Evolutionary conservation across 495 filamentous ascomycete species (phyloP).

Genomic region (Parathielavia hyrcaniae): DNA sequence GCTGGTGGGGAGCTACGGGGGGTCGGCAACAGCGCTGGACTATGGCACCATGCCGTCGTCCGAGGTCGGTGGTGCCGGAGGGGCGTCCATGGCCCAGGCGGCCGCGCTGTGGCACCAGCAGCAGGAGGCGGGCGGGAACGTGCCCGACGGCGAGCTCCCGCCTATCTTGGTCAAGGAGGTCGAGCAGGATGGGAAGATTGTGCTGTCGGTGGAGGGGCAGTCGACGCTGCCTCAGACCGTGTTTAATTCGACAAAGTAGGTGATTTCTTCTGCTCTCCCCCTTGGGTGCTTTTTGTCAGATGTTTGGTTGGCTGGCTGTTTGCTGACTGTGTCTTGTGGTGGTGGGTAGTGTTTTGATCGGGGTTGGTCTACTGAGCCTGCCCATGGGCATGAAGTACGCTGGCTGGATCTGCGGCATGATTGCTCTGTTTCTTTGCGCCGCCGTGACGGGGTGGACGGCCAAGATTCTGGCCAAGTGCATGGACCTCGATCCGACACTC

Average conservation of each 20-base stretch:
- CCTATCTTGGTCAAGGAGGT: conserved; percentile 81
- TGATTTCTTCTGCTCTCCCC: conserved; percentile 15
- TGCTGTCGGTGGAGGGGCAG: conserved; percentile 79
- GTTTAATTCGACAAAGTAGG: conserved; percentile 86
- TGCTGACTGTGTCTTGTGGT: conserved; percentile 20
- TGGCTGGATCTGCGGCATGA: conserved; percentile 81
- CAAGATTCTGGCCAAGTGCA: conserved; percentile 76
- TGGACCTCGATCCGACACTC: conserved; percentile 66
- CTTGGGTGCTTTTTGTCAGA: background rate
- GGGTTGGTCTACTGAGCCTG: conserved; percentile 80
- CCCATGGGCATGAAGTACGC: conserved; percentile 85
- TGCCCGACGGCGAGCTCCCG: conserved; percentile 59
- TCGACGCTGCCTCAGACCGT: conserved; percentile 92
- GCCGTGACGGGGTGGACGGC: conserved; percentile 80
- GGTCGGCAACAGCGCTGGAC: conserved; percentile 42
- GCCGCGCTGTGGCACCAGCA: conserved; percentile 67
- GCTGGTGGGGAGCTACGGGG: conserved; percentile 59
- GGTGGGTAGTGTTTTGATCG: conserved; percentile 64
- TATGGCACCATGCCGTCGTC: conserved; percentile 75
- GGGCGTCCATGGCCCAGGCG: conserved; percentile 64
- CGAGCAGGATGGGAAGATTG: conserved; percentile 79
- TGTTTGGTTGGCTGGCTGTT: background rate
- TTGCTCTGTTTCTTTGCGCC: conserved; percentile 67
- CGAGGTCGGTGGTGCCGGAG: conserved; percentile 45
- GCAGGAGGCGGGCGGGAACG: conserved; percentile 44